Conservation (phyloP, 2,329 filamentous ascomycete genomes). For the Aaosphaeria arxii region DNA sequence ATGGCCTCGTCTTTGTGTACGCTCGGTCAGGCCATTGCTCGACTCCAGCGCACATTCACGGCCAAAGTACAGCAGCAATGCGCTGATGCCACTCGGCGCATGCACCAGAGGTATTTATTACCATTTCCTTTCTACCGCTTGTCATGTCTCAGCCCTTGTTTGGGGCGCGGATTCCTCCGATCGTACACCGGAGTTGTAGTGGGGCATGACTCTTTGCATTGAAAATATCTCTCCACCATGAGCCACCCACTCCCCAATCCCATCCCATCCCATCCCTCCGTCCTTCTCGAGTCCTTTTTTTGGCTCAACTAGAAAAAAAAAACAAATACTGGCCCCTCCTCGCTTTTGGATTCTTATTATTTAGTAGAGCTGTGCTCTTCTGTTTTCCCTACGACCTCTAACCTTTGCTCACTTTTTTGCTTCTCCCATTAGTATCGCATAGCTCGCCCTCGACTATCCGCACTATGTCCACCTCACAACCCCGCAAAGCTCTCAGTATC, state of each 20-base stretch:
- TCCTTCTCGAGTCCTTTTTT: background rate
- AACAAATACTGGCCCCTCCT: background rate
- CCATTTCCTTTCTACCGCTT: slow-evolving; percentile 5
- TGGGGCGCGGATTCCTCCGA: slow-evolving; percentile 2
- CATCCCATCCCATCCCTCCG: background rate
- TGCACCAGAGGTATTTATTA: slow-evolving; percentile 24
- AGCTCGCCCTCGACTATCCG: slow-evolving; percentile 17
- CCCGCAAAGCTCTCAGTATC: slow-evolving; percentile 58
- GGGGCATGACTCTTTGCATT: slow-evolving; percentile 22
- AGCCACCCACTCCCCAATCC: background rate
- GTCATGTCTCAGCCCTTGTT: background rate
- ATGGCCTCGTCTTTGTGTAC: slow-evolving; percentile 11
- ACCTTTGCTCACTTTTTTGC: slow-evolving; percentile 4
- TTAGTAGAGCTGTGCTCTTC: slow-evolving; percentile 7
- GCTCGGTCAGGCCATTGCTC: slow-evolving; percentile 12
- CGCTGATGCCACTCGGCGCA: slow-evolving; percentile 6
- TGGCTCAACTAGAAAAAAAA: background rate
- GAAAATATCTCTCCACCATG: slow-evolving; percentile 17
- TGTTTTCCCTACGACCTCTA: background rate
- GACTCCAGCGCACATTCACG: slow-evolving; percentile 12
- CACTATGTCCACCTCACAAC: slow-evolving; percentile 44
- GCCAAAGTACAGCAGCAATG: background rate
- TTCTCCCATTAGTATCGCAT: background rate
- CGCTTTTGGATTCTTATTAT: background rate
- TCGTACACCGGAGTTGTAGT: slow-evolving; percentile 20